Conservation (phyloP, 2,329 filamentous ascomycete species). For the Fusarium sp. region DNA sequence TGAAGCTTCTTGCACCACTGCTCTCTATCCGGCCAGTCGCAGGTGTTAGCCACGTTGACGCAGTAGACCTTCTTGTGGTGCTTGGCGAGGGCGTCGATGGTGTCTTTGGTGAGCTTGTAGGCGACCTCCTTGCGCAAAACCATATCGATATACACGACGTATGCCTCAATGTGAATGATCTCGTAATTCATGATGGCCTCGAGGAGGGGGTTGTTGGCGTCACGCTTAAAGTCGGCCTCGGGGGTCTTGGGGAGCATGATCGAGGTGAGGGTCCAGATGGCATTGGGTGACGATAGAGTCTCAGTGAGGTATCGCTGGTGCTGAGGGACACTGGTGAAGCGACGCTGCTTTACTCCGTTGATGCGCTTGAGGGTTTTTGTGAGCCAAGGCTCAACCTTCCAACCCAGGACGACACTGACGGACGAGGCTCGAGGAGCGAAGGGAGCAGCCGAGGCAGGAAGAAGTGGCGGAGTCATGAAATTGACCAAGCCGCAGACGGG, state of each 20-base stretch:
- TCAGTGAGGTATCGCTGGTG: constrained; percentile 96
- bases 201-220: constrained; percentile 67
- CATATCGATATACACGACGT: constrained; percentile 99
- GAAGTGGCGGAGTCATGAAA: constrained; percentile 87
- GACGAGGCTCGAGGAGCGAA: constrained; percentile 92
- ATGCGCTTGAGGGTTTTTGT: constrained; percentile 97
- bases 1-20: constrained; percentile 96
- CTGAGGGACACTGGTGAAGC: constrained; percentile 95
- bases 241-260: constrained; percentile 93
- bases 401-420: constrained; percentile 92
- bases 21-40: constrained; percentile 97
- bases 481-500: background rate
- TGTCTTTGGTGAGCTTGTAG: constrained; percentile 95
- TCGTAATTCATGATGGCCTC: constrained; percentile 94
- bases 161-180: constrained; percentile 93
- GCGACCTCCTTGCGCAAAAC: constrained; percentile 97
- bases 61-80: constrained; percentile 98
- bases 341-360: constrained; percentile 96
- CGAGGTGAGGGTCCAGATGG: constrained; percentile 94
- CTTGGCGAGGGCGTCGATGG: constrained; percentile 91
- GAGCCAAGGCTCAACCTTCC: constrained; percentile 95
- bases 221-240: constrained; percentile 84
- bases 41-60: constrained; percentile 87
- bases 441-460: constrained; percentile 94
- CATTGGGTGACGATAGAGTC: constrained; percentile 87